Evolutionary conservation across 2,329 filamentous ascomycete species (phyloP).

Genomic region (Tetracladium maxilliforme): DNA sequence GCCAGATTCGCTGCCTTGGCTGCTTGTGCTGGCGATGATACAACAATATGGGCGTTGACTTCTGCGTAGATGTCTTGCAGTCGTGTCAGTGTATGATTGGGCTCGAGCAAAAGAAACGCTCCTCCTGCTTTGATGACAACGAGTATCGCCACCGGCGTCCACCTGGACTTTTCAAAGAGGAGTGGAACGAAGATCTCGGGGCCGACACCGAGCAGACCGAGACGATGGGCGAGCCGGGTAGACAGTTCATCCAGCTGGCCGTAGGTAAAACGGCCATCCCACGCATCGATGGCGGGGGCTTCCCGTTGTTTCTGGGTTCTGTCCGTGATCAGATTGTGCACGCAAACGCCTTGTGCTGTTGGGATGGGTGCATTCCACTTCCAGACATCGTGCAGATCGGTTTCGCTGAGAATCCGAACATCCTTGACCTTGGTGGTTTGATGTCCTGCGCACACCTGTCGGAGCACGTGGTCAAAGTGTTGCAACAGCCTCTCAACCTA

Average conservation of each 20-base stretch:
- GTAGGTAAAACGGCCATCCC: conserved; percentile 1
- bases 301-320: too few species aligned
- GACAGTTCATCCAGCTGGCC: conserved; percentile 1
- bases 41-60: neutral
- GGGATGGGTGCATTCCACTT: too few species aligned
- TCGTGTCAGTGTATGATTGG: neutral
- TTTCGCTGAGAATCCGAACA: too few species aligned
- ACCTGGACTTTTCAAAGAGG: neutral
- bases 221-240: neutral
- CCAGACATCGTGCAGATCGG: too few species aligned
- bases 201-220: neutral
- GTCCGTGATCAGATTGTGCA: too few species aligned
- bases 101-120: neutral
- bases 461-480: too few species aligned
- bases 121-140: conserved; percentile 1
- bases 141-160: neutral
- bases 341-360: too few species aligned
- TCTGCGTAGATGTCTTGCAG: neutral
- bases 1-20: too few species aligned
- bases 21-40: neutral
- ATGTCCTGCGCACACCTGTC: too few species aligned
- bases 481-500: too few species aligned
- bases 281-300: neutral
- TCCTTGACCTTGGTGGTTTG: too few species aligned
- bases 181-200: neutral